phyloP scores from a whole-genome alignment of 169 alveolate species.

The Eimeria acervulina region DNA sequence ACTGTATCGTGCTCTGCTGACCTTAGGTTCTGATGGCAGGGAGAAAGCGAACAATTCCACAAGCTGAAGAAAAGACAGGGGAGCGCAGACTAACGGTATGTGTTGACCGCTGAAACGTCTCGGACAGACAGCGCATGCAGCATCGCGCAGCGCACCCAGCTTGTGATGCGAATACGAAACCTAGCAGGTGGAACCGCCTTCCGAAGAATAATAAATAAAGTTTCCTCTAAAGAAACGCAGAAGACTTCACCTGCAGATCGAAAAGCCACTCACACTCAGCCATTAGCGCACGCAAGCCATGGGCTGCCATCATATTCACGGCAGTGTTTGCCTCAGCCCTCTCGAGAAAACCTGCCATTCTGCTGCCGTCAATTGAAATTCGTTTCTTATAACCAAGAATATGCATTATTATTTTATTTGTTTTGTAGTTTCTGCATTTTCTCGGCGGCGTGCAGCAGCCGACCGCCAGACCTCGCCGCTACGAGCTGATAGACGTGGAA shows the following conservation, averaged over 20 bases:
- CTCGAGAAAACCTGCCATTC: background rate
- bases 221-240: background rate
- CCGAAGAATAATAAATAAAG: background rate
- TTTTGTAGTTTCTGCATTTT: background rate
- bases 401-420: background rate
- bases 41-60: background rate
- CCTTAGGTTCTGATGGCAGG: background rate
- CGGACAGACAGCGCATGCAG: slow-evolving; percentile 39
- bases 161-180: background rate
- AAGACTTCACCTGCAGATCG: background rate
- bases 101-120: slow-evolving; percentile 1
- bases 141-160: slow-evolving; percentile 19
- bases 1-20: background rate
- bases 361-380: background rate
- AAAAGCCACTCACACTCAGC: background rate
- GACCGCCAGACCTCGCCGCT: background rate
- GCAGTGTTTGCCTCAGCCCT: slow-evolving; percentile 12
- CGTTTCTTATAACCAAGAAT: background rate
- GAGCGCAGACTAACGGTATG: background rate
- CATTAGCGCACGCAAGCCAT: background rate
- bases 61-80: background rate
- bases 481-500: background rate
- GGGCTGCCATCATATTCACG: background rate
- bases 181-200: background rate
- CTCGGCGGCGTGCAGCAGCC: background rate